A percentile compares a stretch with the other conserved stretches of the same genome.
Conservation (phyloP, 2,329 filamentous ascomycete genomes). For the Cryphonectria japonica region DNA sequence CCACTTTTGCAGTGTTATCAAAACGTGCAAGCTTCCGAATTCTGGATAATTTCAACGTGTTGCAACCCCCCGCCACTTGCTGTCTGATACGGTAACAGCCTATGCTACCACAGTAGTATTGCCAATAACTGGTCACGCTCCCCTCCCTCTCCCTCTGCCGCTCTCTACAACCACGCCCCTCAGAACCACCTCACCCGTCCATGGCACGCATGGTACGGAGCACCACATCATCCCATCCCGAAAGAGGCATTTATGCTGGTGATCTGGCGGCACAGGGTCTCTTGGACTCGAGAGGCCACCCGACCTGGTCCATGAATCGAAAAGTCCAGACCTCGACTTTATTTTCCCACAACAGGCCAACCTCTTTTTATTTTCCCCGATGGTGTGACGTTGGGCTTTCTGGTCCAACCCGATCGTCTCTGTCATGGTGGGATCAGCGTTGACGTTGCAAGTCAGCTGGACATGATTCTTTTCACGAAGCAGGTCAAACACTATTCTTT, state of each 20-base stretch:
- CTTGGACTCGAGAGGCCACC: constrained; percentile 12
- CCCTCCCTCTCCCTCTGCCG: constrained; percentile 2
- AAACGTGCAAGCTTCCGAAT: neutral
- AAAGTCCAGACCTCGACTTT: constrained; percentile 30
- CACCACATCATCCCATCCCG: constrained; percentile 3
- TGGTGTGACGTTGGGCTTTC: constrained; percentile 10
- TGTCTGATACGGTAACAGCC: constrained; percentile 1
- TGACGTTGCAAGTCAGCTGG: neutral
- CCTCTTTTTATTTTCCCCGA: constrained; percentile 10
- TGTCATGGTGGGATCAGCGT: neutral
- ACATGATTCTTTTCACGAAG: neutral
- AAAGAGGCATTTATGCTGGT: constrained; percentile 18
- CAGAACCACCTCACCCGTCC: constrained; percentile 8
- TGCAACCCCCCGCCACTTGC: neutral
- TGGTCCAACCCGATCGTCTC: neutral
- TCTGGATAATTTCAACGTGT: neutral
- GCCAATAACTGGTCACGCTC: constrained; percentile 23
- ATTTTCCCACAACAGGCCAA: neutral
- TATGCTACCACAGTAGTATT: constrained; percentile 2
- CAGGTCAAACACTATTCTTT: neutral
- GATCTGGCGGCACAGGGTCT: constrained; percentile 20
- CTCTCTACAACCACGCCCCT: constrained; percentile 21
- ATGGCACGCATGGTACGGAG: neutral
- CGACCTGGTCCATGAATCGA: constrained; percentile 26
- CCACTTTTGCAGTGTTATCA: neutral